Evolutionary conservation across 805 yeast genomes (phyloP).

Genomic region (Wickerhamiella brachini): DNA sequence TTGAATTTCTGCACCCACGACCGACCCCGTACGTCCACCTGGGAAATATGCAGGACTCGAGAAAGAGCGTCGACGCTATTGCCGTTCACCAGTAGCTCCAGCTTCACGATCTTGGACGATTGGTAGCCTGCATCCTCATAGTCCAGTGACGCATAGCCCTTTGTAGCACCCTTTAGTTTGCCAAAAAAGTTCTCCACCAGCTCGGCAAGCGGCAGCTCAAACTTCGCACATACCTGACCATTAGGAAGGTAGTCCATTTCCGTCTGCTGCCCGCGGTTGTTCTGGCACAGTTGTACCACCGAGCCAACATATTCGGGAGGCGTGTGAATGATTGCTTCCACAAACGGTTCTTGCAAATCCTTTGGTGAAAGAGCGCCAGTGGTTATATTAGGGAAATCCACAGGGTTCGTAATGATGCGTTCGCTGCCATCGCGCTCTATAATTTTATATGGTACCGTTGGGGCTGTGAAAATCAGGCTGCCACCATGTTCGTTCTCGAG

Average conservation of each 20-base stretch:
- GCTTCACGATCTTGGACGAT: conserved; percentile 65
- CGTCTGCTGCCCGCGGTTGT: conserved; percentile 67
- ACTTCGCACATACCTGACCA: conserved; percentile 70
- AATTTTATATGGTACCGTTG: conserved; percentile 86
- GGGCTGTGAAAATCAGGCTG: conserved; percentile 79
- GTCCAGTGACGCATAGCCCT: conserved; percentile 88
- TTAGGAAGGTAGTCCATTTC: conserved; percentile 65
- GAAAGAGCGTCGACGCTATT: conserved; percentile 83
- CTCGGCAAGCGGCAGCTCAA: conserved; percentile 74
- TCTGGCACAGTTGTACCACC: conserved; percentile 76
- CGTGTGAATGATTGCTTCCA: conserved; percentile 77
- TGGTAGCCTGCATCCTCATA: conserved; percentile 87
- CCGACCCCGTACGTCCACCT: conserved; percentile 56
- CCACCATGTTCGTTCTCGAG: conserved; percentile 91
- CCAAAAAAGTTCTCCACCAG: conserved; percentile 94
- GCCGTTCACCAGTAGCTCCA: conserved; percentile 84
- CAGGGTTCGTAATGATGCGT: conserved; percentile 70
- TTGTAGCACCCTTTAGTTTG: conserved; percentile 72
- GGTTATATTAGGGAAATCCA: conserved; percentile 63
- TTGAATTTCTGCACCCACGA: conserved; percentile 77
- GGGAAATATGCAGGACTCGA: conserved; percentile 73
- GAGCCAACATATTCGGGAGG: conserved; percentile 82
- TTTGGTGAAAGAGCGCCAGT: conserved; percentile 19
- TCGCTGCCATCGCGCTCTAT: conserved; percentile 53
- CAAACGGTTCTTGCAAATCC: conserved; percentile 56